Evolutionary conservation across 192 early-diverging fungal species (phyloP), one percentile per base, ranked within the genome.

Genomic region (Coemansia erecta): DNA sequence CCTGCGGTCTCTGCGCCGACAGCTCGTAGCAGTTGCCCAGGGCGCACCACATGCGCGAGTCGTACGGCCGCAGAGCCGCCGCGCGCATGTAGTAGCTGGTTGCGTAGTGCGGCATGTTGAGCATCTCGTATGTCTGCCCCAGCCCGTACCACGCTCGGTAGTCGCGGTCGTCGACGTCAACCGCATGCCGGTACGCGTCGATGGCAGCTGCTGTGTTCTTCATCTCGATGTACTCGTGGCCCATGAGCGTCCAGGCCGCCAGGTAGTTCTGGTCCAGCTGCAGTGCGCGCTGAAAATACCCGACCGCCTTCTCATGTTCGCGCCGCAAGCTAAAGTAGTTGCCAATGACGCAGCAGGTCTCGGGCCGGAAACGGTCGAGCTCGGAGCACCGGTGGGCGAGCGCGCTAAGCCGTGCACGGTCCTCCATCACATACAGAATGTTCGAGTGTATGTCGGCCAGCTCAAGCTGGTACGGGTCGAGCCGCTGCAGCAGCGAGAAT

Each of bases 101-200:
- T 1, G 94, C 89, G 43, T 90, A 91, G 50, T 85, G 87, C 24
- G 87, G 85, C 83, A 94, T 85, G 47, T 86, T 87, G 15, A 94
- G 81, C 22, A 91, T 80, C 68, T 97, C 90, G 77, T 95, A 95
- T 3, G 90, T 86, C 56, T 93, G 89, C 39, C 92, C 96, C 21
- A 98, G 65, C 11, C 91, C 94, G 67, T 90, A 91, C 94, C 96
- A 98, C 9, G 93, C 91, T 24, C 92, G 82, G 70, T 87, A 94
- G 63, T 97, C 94, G 18, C 83, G 68, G 26, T 83, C 78, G 37
- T 93, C 89, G 28, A 89, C 82, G 41, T 93, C 92, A 80, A 92
- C 77, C 0, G 93, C 96, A 51, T 87, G 75, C 26, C 91, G 81
- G 61, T 97, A 97, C 8, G 91, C 88, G 66, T 95, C 91, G 6